Base-by-base conservation (phyloP, 2,329 filamentous ascomycete genomes). In the Colletotrichum gigasporum region DNA sequence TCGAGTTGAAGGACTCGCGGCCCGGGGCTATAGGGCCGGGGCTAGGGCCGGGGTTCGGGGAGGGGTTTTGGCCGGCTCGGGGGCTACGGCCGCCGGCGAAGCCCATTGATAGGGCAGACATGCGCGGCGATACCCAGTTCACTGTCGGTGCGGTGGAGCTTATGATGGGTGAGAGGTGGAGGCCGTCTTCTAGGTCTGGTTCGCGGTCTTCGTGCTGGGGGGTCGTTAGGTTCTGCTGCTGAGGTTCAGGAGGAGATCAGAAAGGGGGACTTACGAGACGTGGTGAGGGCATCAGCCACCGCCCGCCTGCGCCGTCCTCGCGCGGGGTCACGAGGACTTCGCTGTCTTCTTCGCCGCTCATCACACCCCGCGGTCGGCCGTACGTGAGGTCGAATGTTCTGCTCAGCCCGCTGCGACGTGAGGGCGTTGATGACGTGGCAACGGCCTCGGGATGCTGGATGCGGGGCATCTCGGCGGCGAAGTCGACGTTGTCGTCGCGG, bases 81-180 rank as follows among this genome's bases (percentile, higher is more conserved):
- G 22, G 3, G 4, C 34, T 22, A n/a, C n/a, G n/a, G 6, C n/a
- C 26, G 2, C 57, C 47, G 8, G 30, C 35, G 35, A 66, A 66
- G 4, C 64, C 64, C 64, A 67, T 56, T 4, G 64, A 67, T 5
- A 67, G 22, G 44, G 61, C 55, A 10, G 64, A 67, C 61, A 67
- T 51, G 48, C 64, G 64, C 26, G 64, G 64, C 0, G 61, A 65
- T 8, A 48, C 34, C 64, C 64, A 67, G 22, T 67, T 52, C 7
- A 67, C 28, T 3, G 55, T 65, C 32, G 64, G 64, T 12, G 64
- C 54, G 8, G 24, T 10, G 3, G 61, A 11, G 34, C 24, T 30
- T 9, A 32, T 7, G 11, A 50, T 47, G 14, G 55, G 64, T 6
- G 55, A 16, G 10, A 60, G n/a, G 20, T 48, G 20, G 11, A 55